Base-by-base conservation (phyloP, 306 rosid species). In the Begonia loranthoides region DNA sequence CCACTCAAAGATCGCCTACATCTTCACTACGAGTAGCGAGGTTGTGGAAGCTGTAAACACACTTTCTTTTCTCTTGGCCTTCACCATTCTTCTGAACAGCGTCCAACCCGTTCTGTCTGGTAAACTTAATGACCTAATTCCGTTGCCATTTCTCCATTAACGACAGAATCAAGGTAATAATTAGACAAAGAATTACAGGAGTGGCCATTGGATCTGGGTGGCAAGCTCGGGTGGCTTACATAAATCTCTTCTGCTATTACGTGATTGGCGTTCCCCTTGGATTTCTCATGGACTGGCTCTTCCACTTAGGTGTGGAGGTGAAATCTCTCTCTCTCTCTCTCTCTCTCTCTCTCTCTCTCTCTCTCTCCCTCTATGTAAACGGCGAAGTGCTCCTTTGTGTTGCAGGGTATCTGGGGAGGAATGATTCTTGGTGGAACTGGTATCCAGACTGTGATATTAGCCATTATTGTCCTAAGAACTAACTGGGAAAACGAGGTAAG, bases 341-440 rank as follows among this genome's bases (percentile, higher is more conserved):
- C 47, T 43, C 47, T 43, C 47, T 43, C 47, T 43, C 14, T 43
- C 47, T 10, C 47, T 41, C 45, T 41, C 45, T 41, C 45, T 41
- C 45, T 41, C 2, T 41, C 43, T 39, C 43, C 10, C 43, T 39
- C 43, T 39, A 6, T 39, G 12, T 41, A 19, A 19, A 19, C 3
- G 22, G 22, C 22, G 22, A 19, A 19, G 3, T 19, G 22, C 22
- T 19, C 22, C 2, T 19, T 28, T 28, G 36, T 13, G 41, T 14
- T 46, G 22, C 71, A 84, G 90, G 95, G 87, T 17, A 67, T 81
- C 1, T 84, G 95, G 95, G 80, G 79, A 16, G 87, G 92, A 10
- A 81, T 85, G 95, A 76, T 85, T n/a, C 72, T 81, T 0, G 95
- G 95, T 9, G 95, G 95, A 33, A 85, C 92, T 0, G 75, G 71